Conservation (phyloP, 495 filamentous ascomycete species). For the Hypoxylon rickii region DNA sequence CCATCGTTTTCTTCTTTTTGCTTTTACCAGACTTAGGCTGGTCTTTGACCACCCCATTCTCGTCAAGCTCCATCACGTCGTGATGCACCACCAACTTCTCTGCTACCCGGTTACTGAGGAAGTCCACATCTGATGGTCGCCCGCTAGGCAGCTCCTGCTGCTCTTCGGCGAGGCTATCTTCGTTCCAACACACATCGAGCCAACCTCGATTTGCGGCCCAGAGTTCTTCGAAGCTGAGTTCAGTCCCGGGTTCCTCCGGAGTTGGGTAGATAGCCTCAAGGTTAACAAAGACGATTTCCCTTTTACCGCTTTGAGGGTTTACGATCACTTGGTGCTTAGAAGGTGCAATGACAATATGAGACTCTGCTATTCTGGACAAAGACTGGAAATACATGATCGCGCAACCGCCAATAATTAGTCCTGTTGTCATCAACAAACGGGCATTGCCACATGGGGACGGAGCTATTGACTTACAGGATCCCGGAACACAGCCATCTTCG, state of each 20-base stretch:
- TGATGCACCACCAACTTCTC: slow-evolving; percentile 52
- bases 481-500: slow-evolving; percentile 92
- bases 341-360: slow-evolving; percentile 54
- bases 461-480: slow-evolving; percentile 78
- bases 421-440: slow-evolving; percentile 89
- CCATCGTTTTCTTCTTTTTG: slow-evolving; percentile 73
- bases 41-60: slow-evolving; percentile 53
- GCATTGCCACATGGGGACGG: slow-evolving; percentile 44
- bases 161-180: slow-evolving; percentile 41
- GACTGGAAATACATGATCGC: slow-evolving; percentile 56
- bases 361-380: slow-evolving; percentile 55
- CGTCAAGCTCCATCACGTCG: slow-evolving; percentile 52
- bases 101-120: slow-evolving; percentile 33
- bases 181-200: slow-evolving; percentile 72
- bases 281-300: slow-evolving; percentile 85
- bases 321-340: slow-evolving; percentile 70
- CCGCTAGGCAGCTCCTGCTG: slow-evolving; percentile 30
- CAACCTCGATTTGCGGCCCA: slow-evolving; percentile 79
- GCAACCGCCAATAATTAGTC: slow-evolving; percentile 83
- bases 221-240: slow-evolving; percentile 89
- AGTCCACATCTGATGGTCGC: slow-evolving; percentile 29
- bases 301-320: slow-evolving; percentile 77
- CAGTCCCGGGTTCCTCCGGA: slow-evolving; percentile 64
- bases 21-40: slow-evolving; percentile 39
- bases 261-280: slow-evolving; percentile 83